phyloP scores from a whole-genome alignment of 306 rosid genomes.

The Glycyrrhiza uralensis region DNA sequence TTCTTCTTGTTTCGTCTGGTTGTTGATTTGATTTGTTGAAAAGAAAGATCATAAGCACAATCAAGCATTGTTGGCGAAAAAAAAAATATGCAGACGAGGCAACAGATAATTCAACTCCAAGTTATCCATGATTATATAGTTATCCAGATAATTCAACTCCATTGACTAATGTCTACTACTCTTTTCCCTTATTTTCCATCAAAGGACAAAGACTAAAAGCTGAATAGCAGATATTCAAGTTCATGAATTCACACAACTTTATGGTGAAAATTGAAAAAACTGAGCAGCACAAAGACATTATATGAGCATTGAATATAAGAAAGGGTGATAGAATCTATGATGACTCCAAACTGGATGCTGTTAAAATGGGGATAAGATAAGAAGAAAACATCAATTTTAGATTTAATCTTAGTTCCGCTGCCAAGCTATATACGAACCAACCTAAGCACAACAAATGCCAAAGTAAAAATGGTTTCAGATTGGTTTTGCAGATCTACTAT shows the following conservation, averaged over 20 bases:
- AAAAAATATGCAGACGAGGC: background rate
- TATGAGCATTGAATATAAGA: background rate
- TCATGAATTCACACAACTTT: too few relatives aligned
- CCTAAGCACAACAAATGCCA: background rate
- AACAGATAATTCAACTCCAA: background rate
- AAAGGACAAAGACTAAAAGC: background rate
- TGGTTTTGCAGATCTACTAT: too few relatives aligned
- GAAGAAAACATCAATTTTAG: background rate
- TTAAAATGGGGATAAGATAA: too few relatives aligned
- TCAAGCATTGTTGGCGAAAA: background rate
- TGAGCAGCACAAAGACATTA: background rate
- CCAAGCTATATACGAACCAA: background rate
- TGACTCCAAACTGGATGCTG: background rate
- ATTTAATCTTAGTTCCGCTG: background rate
- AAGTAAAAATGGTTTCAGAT: background rate
- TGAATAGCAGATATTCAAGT: background rate
- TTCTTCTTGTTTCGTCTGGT: constrained; percentile 4
- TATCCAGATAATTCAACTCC: too few relatives aligned
- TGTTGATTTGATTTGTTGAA: background rate
- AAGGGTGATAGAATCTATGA: background rate
- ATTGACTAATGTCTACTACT: background rate
- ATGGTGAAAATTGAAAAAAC: background rate
- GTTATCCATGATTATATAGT: too few relatives aligned
- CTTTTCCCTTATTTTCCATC: background rate
- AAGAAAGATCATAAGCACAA: background rate